Evolutionary conservation across 2,329 filamentous ascomycete species (phyloP), one percentile per base, ranked within the genome.

Genomic region (Aschersonia sp.): DNA sequence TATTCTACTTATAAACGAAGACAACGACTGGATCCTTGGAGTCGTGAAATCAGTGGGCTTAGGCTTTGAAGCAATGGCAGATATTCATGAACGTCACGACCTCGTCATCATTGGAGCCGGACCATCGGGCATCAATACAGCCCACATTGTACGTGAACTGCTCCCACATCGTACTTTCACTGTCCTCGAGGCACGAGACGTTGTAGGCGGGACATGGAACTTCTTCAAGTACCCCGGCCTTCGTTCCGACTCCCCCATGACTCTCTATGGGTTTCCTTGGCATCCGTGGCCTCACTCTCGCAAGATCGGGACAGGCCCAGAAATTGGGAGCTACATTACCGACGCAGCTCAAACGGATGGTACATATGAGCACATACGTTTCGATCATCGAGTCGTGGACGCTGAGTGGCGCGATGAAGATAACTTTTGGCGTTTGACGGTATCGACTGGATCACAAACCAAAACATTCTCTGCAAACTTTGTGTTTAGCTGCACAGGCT

Each of bases 161-260:
- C 64, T 80, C 5, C 83, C 84, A 0, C 62, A 73, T 48, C 58
- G 60, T 43, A 71, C 65, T 38, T 86, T 81, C 56, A 70, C 74
- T 43, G 75, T 91, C 44, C 74, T 91, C 43, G 85, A 91, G 61
- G 73, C 71, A 4, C 77, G 84, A 47, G 64, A 73, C 48, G 68
- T 73, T 42, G 68, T 89, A 6, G 85, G 85, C 9, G 85, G 85
- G 31, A 91, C 85, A 10, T 91, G 85, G 85, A 77, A 77, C 55
- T 75, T 88, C 48, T 91, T 87, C 70, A 78, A 75, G 43, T 89
- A 88, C 58, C 85, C 84, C 0, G 82, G 85, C 40, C 77, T 89
- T 50, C 77, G 80, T 40, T 82, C 78, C 41, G 80, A 84, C 58
- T 82, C 78, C 1, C 70, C 75, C 55, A 71, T 84, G 54, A 72